Evolutionary conservation across 805 yeast species (phyloP).

Genomic region (Groenewaldozyma salmanticensis): DNA sequence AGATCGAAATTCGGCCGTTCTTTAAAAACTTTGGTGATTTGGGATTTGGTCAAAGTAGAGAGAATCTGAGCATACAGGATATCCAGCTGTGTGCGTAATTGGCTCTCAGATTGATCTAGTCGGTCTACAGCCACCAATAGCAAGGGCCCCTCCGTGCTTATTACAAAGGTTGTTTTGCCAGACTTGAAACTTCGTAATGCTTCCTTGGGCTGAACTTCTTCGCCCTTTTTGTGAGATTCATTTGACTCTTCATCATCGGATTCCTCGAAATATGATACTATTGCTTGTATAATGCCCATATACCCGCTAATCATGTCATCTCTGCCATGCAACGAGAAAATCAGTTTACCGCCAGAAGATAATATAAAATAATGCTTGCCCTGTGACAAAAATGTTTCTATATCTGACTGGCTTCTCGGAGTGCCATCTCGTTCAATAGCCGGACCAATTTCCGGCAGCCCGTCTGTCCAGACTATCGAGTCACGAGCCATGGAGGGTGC

Average conservation of each 20-base stretch:
- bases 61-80: constrained; percentile 66
- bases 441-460: constrained; percentile 18
- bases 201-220: neutral
- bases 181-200: constrained; percentile 38
- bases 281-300: constrained; percentile 73
- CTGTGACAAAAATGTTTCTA: constrained; percentile 27
- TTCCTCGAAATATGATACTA: constrained; percentile 54
- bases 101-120: constrained; percentile 27
- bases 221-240: constrained; percentile 14
- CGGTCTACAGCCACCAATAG: constrained; percentile 55
- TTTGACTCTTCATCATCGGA: constrained; percentile 19
- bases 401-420: constrained; percentile 7
- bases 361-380: constrained; percentile 68
- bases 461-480: constrained; percentile 1
- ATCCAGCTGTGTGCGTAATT: constrained; percentile 55
- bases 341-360: constrained; percentile 82
- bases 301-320: constrained; percentile 60
- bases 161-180: constrained; percentile 43
- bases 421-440: constrained; percentile 24
- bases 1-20: constrained; percentile 74
- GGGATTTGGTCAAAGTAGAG: constrained; percentile 77
- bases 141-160: constrained; percentile 58
- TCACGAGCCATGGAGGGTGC: neutral
- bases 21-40: constrained; percentile 56
- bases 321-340: constrained; percentile 66